Evolutionary conservation across 2,329 filamentous ascomycete species (phyloP).

Genomic region (Colletotrichum musae): DNA sequence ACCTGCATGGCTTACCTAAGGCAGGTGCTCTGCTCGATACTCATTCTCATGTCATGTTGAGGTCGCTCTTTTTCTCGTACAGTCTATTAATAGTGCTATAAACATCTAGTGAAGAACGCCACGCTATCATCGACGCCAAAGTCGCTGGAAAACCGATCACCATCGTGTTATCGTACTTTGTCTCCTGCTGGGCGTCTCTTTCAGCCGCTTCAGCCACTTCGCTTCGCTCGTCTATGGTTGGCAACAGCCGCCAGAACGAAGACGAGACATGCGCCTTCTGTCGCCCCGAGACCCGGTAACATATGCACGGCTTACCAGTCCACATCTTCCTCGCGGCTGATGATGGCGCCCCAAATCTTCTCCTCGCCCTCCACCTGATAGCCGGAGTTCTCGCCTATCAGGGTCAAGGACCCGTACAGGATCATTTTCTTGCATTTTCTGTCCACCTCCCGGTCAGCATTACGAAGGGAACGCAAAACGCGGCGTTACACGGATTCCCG

Average conservation of each 20-base stretch:
- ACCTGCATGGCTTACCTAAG: too few species aligned
- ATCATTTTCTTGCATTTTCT: slow-evolving; percentile 60
- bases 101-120: slow-evolving; percentile 1
- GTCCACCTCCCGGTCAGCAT: slow-evolving; percentile 15
- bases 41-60: too few species aligned
- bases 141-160: neutral
- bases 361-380: slow-evolving; percentile 60
- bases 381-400: slow-evolving; percentile 60
- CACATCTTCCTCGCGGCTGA: slow-evolving; percentile 57
- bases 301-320: slow-evolving; percentile 52
- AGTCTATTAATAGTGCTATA: too few species aligned
- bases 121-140: neutral
- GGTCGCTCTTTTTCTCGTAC: too few species aligned
- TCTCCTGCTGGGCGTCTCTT: slow-evolving; percentile 1
- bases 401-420: slow-evolving; percentile 62
- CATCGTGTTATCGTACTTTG: neutral
- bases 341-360: slow-evolving; percentile 59
- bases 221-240: neutral
- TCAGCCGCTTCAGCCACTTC: neutral
- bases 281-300: neutral
- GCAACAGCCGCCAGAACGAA: neutral
- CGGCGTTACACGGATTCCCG: neutral
- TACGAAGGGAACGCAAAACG: slow-evolving; percentile 26
- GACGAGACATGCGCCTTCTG: neutral
- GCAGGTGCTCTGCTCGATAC: too few species aligned